phyloP scores from a whole-genome alignment of 1,139 yeast species.

The Entelexis sorbosivorans region DNA sequence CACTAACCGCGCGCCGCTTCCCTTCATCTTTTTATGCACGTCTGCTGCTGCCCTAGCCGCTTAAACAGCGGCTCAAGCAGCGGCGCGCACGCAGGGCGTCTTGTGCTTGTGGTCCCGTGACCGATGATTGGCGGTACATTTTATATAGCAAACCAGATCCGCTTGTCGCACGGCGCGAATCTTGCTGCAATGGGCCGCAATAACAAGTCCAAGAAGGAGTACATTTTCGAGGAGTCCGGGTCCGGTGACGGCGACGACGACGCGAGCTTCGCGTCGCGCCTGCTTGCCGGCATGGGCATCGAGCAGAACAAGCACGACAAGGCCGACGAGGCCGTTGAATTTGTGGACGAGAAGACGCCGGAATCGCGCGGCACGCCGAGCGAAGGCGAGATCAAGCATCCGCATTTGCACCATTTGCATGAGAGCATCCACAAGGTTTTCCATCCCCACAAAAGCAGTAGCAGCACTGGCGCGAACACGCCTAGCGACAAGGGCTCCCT shows the following conservation, averaged over 20 bases:
- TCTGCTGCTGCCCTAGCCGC: constrained; percentile 1
- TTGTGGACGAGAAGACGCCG: constrained; percentile 1
- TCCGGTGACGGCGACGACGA: constrained; percentile 6
- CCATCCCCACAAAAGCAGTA: not conserved
- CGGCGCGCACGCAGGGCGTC: not conserved
- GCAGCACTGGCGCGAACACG: not conserved
- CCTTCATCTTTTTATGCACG: too few relatives aligned
- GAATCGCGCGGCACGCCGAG: not conserved
- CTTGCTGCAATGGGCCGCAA: constrained; percentile 2
- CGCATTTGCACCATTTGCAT: constrained; percentile 13
- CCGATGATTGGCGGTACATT: not conserved
- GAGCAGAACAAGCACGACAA: constrained; percentile 4
- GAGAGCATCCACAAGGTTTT: constrained; percentile 8
- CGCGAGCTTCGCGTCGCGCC: constrained; percentile 10
- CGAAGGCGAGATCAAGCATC: constrained; percentile 13
- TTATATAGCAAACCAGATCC: not conserved
- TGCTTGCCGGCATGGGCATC: constrained; percentile 12
- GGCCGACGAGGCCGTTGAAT: not conserved
- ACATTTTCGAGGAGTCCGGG: not conserved
- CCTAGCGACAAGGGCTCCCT: not conserved
- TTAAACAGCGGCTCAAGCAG: too few relatives aligned
- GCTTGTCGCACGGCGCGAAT: not conserved
- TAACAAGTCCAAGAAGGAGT: constrained; percentile 5
- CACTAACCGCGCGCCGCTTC: too few relatives aligned
- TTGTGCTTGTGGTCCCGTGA: not conserved